These are phyloP conservation scores for Wickerhamiella kurtzmanii DNA, from an alignment of 805 yeast species.

Conservation along the genomic window DNA sequence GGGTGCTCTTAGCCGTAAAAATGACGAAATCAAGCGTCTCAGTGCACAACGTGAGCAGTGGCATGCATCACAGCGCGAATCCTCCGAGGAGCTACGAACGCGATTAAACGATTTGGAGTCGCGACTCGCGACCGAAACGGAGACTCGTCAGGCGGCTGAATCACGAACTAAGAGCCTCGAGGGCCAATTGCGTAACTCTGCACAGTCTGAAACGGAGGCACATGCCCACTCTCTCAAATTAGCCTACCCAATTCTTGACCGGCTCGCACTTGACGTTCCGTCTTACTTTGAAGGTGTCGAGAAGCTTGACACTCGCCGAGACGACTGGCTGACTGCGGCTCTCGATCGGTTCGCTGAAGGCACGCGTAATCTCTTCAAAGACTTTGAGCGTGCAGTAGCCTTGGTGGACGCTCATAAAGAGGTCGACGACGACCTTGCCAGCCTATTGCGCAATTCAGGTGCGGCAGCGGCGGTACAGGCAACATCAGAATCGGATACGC, in stretches of 20 bases:
- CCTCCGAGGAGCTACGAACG: neutral
- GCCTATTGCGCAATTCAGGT: neutral
- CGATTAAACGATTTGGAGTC: neutral
- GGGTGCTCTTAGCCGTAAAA: slow-evolving; percentile 10
- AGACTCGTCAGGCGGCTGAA: neutral
- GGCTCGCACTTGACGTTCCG: neutral
- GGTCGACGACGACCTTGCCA: neutral
- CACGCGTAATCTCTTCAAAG: neutral
- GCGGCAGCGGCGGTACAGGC: neutral
- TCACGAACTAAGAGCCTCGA: neutral
- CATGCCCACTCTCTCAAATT: neutral
- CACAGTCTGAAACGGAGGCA: neutral
- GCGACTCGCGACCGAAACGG: neutral
- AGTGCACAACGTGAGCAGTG: slow-evolving; percentile 3
- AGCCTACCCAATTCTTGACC: neutral
- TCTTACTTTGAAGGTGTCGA: neutral
- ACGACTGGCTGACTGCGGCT: neutral
- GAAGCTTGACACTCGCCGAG: neutral
- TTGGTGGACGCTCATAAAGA: neutral
- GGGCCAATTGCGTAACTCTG: neutral
- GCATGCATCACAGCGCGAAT: neutral
- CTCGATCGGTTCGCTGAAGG: neutral
- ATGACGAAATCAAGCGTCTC: slow-evolving; percentile 5
- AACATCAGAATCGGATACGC: neutral
- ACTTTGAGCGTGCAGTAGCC: neutral